Base-by-base conservation (phyloP, 2,329 filamentous ascomycete genomes). In the Cephalotrichum gorgonifer region DNA sequence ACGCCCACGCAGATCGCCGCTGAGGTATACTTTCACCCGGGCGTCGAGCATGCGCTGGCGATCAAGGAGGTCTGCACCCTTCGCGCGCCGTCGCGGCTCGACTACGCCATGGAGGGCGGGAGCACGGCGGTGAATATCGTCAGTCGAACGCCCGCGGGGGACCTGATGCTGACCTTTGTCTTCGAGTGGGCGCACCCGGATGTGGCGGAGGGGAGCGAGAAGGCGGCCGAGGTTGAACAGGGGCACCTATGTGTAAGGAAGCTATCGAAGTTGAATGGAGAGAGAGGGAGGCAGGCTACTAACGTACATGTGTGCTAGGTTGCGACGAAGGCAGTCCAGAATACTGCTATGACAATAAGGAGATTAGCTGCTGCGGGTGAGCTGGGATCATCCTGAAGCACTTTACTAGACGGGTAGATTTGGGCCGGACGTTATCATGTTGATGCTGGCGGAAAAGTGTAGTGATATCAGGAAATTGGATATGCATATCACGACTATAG, bases 31-130 rank as follows among this genome's bases (percentile, higher is more conserved):
- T 67, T 68, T 51, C 52, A 54, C 14, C 17, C 54, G 8, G 56
- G 52, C 6, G 41, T 53, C 3, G 47, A 38, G 1, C 46, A 48
- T 22, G 35, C 46, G 25, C 27, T 7, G 3, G 44, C 51, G 0
- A 58, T 65, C 14, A 53, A 54, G 8, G 65, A 68, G 51, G 50
- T 54, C 14, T 65, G 63, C 50, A 54, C 58, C 11, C 58, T 63
- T 30, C 62, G 59, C 50, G 54, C 57, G 1, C 62, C 65, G 3
- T 58, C 54, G 52, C 58, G 64, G 7, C 55, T 66, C 31, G 61
- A 62, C 38, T 68, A 65, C 48, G 52, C 53, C 11, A 63, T 66
- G 31, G 57, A 60, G n/a, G 63, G 65, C 41, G 65, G 65, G 2
- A 65, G 61, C 51, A 61, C 56, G 3, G 56, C 65, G 44, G 58